Percentiles rank a stretch among this genome's conserved stretches.
phyloP scores from a whole-genome alignment of 2,329 filamentous ascomycete species.

The Trematosphaeria pertusa region DNA sequence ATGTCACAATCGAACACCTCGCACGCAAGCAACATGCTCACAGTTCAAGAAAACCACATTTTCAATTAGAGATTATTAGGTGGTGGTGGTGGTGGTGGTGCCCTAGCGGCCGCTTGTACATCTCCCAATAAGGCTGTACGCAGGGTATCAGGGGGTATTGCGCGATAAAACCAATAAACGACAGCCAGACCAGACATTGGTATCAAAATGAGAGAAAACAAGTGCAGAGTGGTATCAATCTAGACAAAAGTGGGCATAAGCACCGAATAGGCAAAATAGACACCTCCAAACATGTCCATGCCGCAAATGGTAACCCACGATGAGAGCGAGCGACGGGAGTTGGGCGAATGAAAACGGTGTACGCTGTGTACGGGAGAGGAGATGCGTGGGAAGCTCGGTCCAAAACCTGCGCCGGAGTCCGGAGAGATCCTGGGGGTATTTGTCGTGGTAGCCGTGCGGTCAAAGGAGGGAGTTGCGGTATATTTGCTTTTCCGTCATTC shows the following conservation, averaged over 20 bases:
- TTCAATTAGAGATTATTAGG: constrained; percentile 51
- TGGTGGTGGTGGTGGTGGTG: constrained; percentile 38
- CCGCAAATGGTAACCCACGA: constrained; percentile 43
- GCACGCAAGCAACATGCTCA: too few relatives aligned
- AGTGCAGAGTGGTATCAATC: constrained; percentile 53
- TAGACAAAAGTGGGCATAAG: constrained; percentile 47
- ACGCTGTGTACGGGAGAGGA: constrained; percentile 38
- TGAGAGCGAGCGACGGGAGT: constrained; percentile 35
- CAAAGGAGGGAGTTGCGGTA: constrained; percentile 48
- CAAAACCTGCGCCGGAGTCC: constrained; percentile 36
- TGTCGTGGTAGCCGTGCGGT: constrained; percentile 43
- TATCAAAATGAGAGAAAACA: constrained; percentile 49
- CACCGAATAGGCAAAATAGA: constrained; percentile 41
- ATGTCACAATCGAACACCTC: too few relatives aligned
- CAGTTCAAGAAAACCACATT: constrained; percentile 27
- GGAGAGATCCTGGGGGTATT: constrained; percentile 38
- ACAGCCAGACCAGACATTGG: constrained; percentile 42
- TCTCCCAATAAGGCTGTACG: constrained; percentile 48
- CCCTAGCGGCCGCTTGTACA: constrained; percentile 51
- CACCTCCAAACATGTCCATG: constrained; percentile 44
- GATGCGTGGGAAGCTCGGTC: constrained; percentile 39
- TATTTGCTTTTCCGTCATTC: constrained; percentile 53
- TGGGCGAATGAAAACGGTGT: constrained; percentile 27
- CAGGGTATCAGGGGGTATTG: constrained; percentile 52
- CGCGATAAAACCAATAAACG: constrained; percentile 40